Conservation (phyloP, 2,329 filamentous ascomycete genomes). For the Penicillium verrucosum region DNA sequence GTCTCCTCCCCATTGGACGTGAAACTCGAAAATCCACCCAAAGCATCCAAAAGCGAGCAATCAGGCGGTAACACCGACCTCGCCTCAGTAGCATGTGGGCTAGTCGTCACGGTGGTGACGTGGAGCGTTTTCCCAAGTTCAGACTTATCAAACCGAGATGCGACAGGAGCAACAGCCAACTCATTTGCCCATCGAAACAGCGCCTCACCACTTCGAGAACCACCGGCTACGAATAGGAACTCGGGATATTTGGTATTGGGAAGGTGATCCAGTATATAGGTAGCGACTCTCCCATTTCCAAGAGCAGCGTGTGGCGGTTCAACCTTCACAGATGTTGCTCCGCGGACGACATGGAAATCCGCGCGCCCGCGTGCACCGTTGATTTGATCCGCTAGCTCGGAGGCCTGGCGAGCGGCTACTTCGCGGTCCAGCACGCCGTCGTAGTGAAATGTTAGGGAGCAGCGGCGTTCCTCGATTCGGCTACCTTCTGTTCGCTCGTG, state of each 20-base stretch:
- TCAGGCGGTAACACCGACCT: conserved; percentile 77
- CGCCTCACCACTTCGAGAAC: conserved; percentile 84
- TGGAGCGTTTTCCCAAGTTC: neutral
- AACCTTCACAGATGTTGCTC: conserved; percentile 76
- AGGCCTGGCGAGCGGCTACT: conserved; percentile 73
- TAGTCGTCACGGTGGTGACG: conserved; percentile 79
- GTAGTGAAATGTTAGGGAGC: conserved; percentile 84
- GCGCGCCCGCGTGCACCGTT: conserved; percentile 84
- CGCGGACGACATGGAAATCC: conserved; percentile 74
- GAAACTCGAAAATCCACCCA: conserved; percentile 2
- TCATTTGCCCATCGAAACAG: conserved; percentile 93
- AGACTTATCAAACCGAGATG: neutral
- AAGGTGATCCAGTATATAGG: conserved; percentile 62
- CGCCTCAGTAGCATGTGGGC: conserved; percentile 80
- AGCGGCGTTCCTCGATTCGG: conserved; percentile 79
- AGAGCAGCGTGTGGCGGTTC: conserved; percentile 68
- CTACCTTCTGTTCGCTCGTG: conserved; percentile 82
- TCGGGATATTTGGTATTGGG: conserved; percentile 61
- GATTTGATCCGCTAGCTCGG: conserved; percentile 87
- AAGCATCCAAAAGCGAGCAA: conserved; percentile 9
- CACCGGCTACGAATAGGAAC: conserved; percentile 83
- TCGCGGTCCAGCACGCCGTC: conserved; percentile 72
- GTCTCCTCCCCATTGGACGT: conserved; percentile 43
- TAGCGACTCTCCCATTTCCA: conserved; percentile 53
- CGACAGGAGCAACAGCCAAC: conserved; percentile 49